These are phyloP conservation scores for Kurtzmaniella quercitrusa DNA, from an alignment of 1,139 yeast species.

Conservation along the genomic window DNA sequence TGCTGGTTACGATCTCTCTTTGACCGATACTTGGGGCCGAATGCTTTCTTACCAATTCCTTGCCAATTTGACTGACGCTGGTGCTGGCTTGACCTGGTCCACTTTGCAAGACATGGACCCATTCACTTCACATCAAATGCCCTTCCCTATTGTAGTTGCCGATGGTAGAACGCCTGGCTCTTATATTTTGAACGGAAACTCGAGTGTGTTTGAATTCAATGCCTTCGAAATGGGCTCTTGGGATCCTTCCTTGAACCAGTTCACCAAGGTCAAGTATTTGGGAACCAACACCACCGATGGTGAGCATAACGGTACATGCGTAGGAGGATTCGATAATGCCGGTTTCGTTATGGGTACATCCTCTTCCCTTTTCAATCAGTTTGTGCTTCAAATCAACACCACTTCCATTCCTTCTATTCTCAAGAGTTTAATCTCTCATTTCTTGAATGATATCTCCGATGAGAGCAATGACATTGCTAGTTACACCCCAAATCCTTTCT, in stretches of 20 bases:
- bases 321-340: slow-evolving; percentile 76
- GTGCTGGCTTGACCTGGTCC: slow-evolving; percentile 64
- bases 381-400: slow-evolving; percentile 58
- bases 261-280: slow-evolving; percentile 64
- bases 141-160: slow-evolving; percentile 78
- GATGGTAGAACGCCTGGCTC: slow-evolving; percentile 76
- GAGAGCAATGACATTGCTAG: slow-evolving; percentile 41
- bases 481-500: slow-evolving; percentile 52
- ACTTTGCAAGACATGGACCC: slow-evolving; percentile 49
- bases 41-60: slow-evolving; percentile 76
- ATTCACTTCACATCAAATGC: slow-evolving; percentile 62
- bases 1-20: slow-evolving; percentile 73
- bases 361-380: slow-evolving; percentile 75
- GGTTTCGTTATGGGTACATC: slow-evolving; percentile 83
- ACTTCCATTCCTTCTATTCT: slow-evolving; percentile 48
- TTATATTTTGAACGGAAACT: slow-evolving; percentile 51
- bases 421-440: slow-evolving; percentile 38
- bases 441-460: slow-evolving; percentile 44
- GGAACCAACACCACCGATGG: slow-evolving; percentile 70
- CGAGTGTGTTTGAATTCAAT: slow-evolving; percentile 73
- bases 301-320: slow-evolving; percentile 44
- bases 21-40: slow-evolving; percentile 96
- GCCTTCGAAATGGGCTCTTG: slow-evolving; percentile 87
- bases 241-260: slow-evolving; percentile 72
- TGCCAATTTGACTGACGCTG: slow-evolving; percentile 49